Conservation (phyloP, 805 yeast species). For the Saccharomycopsis fodiens region DNA sequence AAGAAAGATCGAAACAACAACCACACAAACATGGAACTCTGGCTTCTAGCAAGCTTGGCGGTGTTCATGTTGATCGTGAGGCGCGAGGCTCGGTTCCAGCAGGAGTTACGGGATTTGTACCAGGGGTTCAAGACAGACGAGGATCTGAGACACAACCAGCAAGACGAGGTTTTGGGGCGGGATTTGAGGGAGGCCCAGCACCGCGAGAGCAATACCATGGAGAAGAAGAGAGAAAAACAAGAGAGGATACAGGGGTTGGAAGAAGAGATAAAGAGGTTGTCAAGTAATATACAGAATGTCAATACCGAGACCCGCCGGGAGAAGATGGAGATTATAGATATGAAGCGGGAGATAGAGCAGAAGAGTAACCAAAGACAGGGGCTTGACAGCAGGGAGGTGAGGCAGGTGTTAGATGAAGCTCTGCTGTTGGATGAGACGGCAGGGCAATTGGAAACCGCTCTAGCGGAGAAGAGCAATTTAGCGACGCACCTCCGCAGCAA, state of each 20-base stretch:
- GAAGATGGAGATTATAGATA: constrained; percentile 2
- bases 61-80: constrained; percentile 4
- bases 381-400: neutral
- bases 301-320: neutral
- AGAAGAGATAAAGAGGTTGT: neutral
- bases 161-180: neutral
- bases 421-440: neutral
- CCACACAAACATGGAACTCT: constrained; percentile 4
- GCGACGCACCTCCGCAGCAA: constrained; percentile 6
- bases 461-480: neutral
- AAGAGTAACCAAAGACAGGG: no score
- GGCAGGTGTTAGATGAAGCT: neutral
- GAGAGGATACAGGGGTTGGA: neutral
- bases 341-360: neutral
- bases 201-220: neutral
- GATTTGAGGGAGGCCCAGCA: no score
- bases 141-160: neutral
- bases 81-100: constrained; percentile 7
- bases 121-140: neutral
- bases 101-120: neutral
- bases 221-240: neutral
- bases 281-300: neutral
- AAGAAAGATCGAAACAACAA: neutral
- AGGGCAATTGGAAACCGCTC: neutral
- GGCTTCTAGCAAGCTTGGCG: constrained; percentile 4